Base-by-base conservation (phyloP, 208 protist genomes). In the Phytomonas francai region DNA sequence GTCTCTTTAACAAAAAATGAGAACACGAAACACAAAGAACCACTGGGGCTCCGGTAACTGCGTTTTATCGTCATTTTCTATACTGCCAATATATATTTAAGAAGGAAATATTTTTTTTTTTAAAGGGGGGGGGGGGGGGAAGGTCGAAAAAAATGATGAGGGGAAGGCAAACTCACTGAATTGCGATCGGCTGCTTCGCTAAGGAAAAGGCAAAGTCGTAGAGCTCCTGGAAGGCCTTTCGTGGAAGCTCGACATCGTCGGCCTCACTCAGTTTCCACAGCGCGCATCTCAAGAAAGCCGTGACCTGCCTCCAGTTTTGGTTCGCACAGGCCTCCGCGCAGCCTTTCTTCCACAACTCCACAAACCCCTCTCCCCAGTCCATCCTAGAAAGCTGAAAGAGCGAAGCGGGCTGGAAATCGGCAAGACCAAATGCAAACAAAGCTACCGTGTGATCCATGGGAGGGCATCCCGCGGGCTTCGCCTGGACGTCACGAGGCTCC, bases 261-360 rank as follows among this genome's bases (percentile, higher is more conserved):
- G 39, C 64, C 42, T 73, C 70, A 9, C 70, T 56, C 9, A 84
- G 11, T 65, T 82, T 76, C 51, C 65, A 59, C 27, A 74, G 19
- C 3, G 77, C 80, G 29, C 80, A 80, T 9, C 83, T 78, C 14
- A 92, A 60, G 63, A 82, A 82, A 51, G 77, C 77, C 67, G 84
- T 89, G 25, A 86, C 71, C 32, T 74, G 68, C 11, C 75, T 70
- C 58, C 83, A 87, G 76, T 92, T 79, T 0, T 73, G 49, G 8
- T 65, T 59, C n/a, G 51, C 57, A 58, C 76, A 78, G 14, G 77
- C 83, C 2, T 30, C 27, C 32, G 51, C 42, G 34, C 77, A 79
- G 51, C 69, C 73, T n/a, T 68, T 19, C 31, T 74, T 71, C 83
- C 85, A 91, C 1, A 65, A 45, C 28, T 28, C 31, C 34, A 77